Evolutionary conservation across 108 stramenopile species (phyloP).

Genomic region (Chaetoceros tenuissimus): DNA sequence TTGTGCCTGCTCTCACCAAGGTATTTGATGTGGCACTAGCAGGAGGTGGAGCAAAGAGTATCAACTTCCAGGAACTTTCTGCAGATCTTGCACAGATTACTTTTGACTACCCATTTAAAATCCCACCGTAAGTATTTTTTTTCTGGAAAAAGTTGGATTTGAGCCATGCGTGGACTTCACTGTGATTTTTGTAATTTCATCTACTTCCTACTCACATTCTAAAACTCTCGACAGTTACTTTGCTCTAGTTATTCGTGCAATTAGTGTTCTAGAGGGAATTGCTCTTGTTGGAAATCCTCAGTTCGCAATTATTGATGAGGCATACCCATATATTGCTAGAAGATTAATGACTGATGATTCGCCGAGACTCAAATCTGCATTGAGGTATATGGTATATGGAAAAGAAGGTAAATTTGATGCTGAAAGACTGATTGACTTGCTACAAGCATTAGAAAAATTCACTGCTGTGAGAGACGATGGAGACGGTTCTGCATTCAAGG

Average conservation of each 20-base stretch:
- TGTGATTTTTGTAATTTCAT: too few relatives aligned
- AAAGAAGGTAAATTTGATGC: constrained; percentile 83
- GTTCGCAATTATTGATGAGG: constrained; percentile 93
- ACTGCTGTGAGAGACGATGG: constrained; percentile 71
- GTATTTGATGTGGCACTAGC: constrained; percentile 93
- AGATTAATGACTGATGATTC: constrained; percentile 84
- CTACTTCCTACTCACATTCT: constrained; percentile 29
- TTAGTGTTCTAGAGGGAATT: constrained; percentile 90
- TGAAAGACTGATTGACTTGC: constrained; percentile 86
- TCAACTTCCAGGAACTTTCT: constrained; percentile 91
- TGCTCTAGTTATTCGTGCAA: constrained; percentile 89
- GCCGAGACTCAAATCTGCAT: constrained; percentile 71
- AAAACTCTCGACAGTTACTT: constrained; percentile 86
- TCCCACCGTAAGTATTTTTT: constrained; percentile 55
- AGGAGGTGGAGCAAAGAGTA: constrained; percentile 92
- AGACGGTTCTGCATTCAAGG: constrained; percentile 78
- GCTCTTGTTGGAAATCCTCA: constrained; percentile 91
- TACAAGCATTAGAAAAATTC: constrained; percentile 86
- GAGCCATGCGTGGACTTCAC: too few relatives aligned
- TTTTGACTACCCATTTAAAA: constrained; percentile 83
- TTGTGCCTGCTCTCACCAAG: constrained; percentile 87
- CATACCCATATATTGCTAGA: constrained; percentile 89
- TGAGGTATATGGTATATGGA: constrained; percentile 94
- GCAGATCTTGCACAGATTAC: constrained; percentile 92
- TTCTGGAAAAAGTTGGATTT: background rate